These are phyloP conservation scores for Fomitiporia mediterranea DNA, from an alignment of 1,284 basidiomycete genomes.

Conservation along the genomic window DNA sequence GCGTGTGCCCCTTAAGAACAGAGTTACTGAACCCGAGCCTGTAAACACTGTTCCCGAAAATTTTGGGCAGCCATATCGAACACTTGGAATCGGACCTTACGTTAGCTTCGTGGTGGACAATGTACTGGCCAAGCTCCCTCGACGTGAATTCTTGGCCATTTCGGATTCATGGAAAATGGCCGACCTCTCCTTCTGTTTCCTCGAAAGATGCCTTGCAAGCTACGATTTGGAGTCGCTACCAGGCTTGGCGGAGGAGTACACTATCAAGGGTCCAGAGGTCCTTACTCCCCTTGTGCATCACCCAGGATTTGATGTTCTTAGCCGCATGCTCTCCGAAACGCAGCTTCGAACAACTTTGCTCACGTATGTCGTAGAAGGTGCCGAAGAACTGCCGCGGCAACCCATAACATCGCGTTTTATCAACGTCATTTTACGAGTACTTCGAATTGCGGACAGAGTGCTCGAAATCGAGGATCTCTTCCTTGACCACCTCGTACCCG, in stretches of 20 bases:
- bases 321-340: constrained; percentile 71
- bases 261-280: constrained; percentile 43
- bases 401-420: constrained; percentile 66
- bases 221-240: constrained; percentile 75
- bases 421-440: constrained; percentile 71
- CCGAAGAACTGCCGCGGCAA: constrained; percentile 72
- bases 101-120: constrained; percentile 85
- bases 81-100: constrained; percentile 75
- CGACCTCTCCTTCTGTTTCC: constrained; percentile 78
- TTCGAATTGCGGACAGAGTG: constrained; percentile 80
- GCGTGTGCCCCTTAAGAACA: constrained; percentile 54
- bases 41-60: constrained; percentile 72
- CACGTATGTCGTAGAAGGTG: constrained; percentile 72
- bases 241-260: constrained; percentile 43
- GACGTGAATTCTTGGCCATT: constrained; percentile 69
- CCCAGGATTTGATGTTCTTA: constrained; percentile 86
- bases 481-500: constrained; percentile 82
- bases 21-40: constrained; percentile 55
- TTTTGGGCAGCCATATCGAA: constrained; percentile 69
- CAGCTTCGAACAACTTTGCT: constrained; percentile 70
- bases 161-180: constrained; percentile 87
- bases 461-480: constrained; percentile 88
- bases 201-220: constrained; percentile 78
- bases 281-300: constrained; percentile 61
- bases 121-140: constrained; percentile 69